Percentiles rank a stretch among this genome's conserved stretches.
phyloP scores from a whole-genome alignment of 2,329 filamentous ascomycete genomes.

The Onygenales sp. region DNA sequence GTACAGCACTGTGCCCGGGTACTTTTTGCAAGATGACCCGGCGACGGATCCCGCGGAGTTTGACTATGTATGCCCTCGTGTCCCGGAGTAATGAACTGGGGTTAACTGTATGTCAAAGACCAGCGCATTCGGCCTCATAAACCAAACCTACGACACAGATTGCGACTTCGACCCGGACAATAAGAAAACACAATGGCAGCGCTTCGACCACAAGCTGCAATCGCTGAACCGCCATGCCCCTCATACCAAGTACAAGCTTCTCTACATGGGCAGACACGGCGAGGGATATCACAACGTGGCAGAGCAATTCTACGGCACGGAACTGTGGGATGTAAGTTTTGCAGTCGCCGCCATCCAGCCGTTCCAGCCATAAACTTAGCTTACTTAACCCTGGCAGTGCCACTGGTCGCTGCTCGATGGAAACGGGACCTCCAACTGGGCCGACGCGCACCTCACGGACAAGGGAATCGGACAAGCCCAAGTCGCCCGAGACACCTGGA shows the following conservation, averaged over 20 bases:
- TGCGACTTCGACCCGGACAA: conserved; percentile 18
- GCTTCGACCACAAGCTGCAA: conserved; percentile 40
- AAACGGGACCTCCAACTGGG: conserved; percentile 46
- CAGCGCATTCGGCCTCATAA: conserved; percentile 40
- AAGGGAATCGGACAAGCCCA: conserved; percentile 44
- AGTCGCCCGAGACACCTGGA: conserved; percentile 38
- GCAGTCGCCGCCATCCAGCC: background rate
- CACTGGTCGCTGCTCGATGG: conserved; percentile 53
- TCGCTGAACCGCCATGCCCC: conserved; percentile 33
- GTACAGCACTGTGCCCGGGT: conserved; percentile 36
- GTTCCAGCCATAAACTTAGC: background rate
- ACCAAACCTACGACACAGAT: conserved; percentile 35
- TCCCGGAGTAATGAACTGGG: too few species aligned
- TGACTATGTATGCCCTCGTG: conserved; percentile 34
- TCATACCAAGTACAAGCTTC: conserved; percentile 42
- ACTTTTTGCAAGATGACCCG: conserved; percentile 44
- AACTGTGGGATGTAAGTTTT: conserved; percentile 47
- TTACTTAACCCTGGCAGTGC: conserved; percentile 24
- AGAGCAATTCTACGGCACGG: conserved; percentile 48
- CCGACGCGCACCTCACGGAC: conserved; percentile 49
- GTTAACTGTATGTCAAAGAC: background rate
- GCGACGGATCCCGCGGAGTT: conserved; percentile 38
- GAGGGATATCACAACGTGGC: conserved; percentile 55
- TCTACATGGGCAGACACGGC: conserved; percentile 53
- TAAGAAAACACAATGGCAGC: conserved; percentile 45